A percentile compares a stretch with the other conserved stretches of the same genome.
phyloP scores from a whole-genome alignment of 352 stramenopile genomes.

The Pythium rishiriense region DNA sequence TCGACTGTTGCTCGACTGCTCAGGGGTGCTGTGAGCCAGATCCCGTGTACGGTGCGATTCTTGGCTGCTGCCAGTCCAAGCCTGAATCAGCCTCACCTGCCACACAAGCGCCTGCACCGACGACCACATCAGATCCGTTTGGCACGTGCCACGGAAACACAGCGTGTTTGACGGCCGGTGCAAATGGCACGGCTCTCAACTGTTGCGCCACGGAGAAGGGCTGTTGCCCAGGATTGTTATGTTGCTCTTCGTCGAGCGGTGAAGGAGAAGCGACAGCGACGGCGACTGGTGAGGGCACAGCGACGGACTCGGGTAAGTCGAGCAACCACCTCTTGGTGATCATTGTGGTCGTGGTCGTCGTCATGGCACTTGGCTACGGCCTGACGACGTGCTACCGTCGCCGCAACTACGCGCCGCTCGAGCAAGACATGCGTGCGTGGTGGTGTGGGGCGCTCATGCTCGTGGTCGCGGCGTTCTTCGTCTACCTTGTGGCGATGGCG shows the following conservation, averaged over 20 bases:
- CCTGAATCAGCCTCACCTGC: not conserved
- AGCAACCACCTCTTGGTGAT: conserved; percentile 45
- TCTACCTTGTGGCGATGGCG: conserved; percentile 61
- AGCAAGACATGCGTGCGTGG: conserved; percentile 57
- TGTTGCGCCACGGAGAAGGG: conserved; percentile 32
- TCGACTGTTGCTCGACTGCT: conserved; percentile 38
- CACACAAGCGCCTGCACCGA: conserved; percentile 36
- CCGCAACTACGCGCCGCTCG: conserved; percentile 63
- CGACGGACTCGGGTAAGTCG: conserved; percentile 9
- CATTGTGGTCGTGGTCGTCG: conserved; percentile 34
- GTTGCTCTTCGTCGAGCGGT: conserved; percentile 28
- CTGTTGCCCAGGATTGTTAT: conserved; percentile 36
- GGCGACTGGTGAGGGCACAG: conserved; percentile 19
- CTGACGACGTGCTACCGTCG: conserved; percentile 62
- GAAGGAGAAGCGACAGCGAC: conserved; percentile 29
- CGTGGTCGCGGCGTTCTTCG: conserved; percentile 64
- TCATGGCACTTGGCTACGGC: conserved; percentile 44
- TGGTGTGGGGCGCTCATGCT: conserved; percentile 64
- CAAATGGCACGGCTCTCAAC: conserved; percentile 24
- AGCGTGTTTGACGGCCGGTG: conserved; percentile 12
- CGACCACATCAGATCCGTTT: conserved; percentile 2
- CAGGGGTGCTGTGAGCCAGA: conserved; percentile 43
- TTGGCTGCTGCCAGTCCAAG: conserved; percentile 34
- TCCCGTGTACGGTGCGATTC: conserved; percentile 24
- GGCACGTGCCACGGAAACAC: conserved; percentile 17